Evolutionary conservation across 2,329 filamentous ascomycete species (phyloP).

Genomic region (Chrysoporthe deuterocubensis): DNA sequence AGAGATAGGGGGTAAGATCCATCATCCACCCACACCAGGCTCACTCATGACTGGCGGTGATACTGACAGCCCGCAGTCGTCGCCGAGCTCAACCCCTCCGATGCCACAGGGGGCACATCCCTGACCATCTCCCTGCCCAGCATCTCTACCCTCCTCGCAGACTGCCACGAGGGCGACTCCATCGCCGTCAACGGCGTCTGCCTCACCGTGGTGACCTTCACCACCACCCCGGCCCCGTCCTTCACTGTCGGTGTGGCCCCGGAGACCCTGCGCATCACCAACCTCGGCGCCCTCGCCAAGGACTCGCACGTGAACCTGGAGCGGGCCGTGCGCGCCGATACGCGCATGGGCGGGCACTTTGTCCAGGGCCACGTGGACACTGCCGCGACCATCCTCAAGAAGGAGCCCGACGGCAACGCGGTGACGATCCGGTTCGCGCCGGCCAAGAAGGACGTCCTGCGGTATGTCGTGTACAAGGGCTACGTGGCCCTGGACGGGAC

Average conservation of each 20-base stretch:
- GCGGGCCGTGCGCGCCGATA: slow-evolving; percentile 86
- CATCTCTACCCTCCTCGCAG: slow-evolving; percentile 74
- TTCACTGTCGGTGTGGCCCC: slow-evolving; percentile 96
- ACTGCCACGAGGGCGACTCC: slow-evolving; percentile 87
- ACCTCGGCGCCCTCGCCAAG: slow-evolving; percentile 75
- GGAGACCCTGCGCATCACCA: slow-evolving; percentile 93
- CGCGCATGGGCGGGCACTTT: slow-evolving; percentile 97
- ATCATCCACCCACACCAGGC: background rate
- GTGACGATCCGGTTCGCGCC: slow-evolving; percentile 84
- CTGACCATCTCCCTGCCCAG: slow-evolving; percentile 78
- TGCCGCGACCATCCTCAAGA: slow-evolving; percentile 72
- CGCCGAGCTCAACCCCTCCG: slow-evolving; percentile 77
- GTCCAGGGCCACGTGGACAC: slow-evolving; percentile 98
- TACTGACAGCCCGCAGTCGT: slow-evolving; percentile 63
- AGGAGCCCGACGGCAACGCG: slow-evolving; percentile 85
- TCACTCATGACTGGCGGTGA: slow-evolving; percentile 21
- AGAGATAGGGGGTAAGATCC: slow-evolving; percentile 80
- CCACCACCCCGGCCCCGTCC: slow-evolving; percentile 40
- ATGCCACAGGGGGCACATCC: slow-evolving; percentile 85
- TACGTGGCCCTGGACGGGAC: slow-evolving; percentile 94
- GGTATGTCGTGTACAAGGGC: slow-evolving; percentile 95
- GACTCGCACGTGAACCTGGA: slow-evolving; percentile 85
- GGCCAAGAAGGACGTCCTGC: slow-evolving; percentile 68
- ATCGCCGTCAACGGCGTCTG: slow-evolving; percentile 96
- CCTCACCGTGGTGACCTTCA: slow-evolving; percentile 76